These are phyloP conservation scores for Avena insularis DNA, from an alignment of 176 grass and related monocot species.

Conservation along the genomic window DNA sequence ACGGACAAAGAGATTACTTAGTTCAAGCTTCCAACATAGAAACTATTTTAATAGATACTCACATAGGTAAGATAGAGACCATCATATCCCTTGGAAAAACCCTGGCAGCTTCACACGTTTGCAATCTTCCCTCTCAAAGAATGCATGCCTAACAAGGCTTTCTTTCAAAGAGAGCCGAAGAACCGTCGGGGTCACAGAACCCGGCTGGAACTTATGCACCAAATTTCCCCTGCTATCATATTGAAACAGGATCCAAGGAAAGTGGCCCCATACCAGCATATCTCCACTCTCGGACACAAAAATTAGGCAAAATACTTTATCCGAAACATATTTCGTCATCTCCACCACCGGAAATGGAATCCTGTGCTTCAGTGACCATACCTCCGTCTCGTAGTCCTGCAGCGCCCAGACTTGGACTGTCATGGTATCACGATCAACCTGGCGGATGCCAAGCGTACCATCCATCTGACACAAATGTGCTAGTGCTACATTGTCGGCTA, in stretches of 20 bases:
- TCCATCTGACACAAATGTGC: not conserved
- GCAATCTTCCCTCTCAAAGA: not conserved
- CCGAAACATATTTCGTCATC: not conserved
- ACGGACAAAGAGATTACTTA: not conserved
- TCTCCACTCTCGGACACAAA: constrained; percentile 7
- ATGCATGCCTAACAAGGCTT: constrained; percentile 21
- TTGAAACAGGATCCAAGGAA: not conserved
- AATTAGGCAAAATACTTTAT: not conserved
- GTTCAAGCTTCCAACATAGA: not conserved
- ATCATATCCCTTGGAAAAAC: not conserved
- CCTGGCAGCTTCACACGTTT: not conserved
- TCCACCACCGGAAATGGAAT: not conserved
- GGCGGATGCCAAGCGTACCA: not conserved
- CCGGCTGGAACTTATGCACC: not conserved
- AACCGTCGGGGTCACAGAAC: not conserved
- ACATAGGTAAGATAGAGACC: not conserved
- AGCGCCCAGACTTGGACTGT: not conserved
- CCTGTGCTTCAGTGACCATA: not conserved
- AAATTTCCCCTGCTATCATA: constrained; percentile 25
- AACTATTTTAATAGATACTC: not conserved
- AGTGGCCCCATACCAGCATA: not conserved
- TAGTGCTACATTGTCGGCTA: accelerated
- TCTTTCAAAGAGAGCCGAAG: not conserved
- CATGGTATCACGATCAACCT: not conserved
- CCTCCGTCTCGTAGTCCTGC: not conserved